phyloP scores from a whole-genome alignment of 148 eudicot species.

The Drosera capensis region DNA sequence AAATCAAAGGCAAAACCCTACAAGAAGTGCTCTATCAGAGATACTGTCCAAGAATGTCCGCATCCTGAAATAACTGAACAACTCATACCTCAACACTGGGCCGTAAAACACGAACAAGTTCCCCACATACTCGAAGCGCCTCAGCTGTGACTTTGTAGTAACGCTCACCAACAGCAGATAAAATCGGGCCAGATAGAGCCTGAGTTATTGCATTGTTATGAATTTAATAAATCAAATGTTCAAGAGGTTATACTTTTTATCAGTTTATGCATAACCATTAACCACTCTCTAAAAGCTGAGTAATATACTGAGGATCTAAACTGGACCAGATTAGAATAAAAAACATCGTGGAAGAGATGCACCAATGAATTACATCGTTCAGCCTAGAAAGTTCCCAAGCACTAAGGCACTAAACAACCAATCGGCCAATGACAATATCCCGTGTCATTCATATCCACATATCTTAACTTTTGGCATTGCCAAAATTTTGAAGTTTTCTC shows the following conservation, averaged over 20 bases:
- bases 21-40: slow-evolving; percentile 10
- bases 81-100: slow-evolving; percentile 63
- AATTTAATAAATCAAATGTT: background rate
- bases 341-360: too few relatives aligned
- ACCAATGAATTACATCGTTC: too few relatives aligned
- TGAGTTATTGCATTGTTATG: slow-evolving; percentile 10
- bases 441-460: too few relatives aligned
- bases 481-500: too few relatives aligned
- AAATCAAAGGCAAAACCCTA: slow-evolving; percentile 68
- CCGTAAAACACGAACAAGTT: slow-evolving; percentile 87
- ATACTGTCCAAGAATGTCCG: background rate
- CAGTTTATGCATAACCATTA: too few relatives aligned
- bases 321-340: too few relatives aligned
- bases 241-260: background rate
- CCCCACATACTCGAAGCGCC: slow-evolving; percentile 96
- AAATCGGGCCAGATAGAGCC: slow-evolving; percentile 83
- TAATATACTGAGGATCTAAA: too few relatives aligned
- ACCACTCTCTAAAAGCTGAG: too few relatives aligned
- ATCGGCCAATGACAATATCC: too few relatives aligned
- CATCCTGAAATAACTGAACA: slow-evolving; percentile 1
- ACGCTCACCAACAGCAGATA: slow-evolving; percentile 94
- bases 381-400: too few relatives aligned
- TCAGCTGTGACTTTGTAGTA: slow-evolving; percentile 98
- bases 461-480: too few relatives aligned
- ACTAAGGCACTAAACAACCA: too few relatives aligned